Percentiles rank a stretch among this genome's conserved stretches.
Evolutionary conservation across 1,139 yeast genomes (phyloP).

Genomic region (Candida glucosophila): DNA sequence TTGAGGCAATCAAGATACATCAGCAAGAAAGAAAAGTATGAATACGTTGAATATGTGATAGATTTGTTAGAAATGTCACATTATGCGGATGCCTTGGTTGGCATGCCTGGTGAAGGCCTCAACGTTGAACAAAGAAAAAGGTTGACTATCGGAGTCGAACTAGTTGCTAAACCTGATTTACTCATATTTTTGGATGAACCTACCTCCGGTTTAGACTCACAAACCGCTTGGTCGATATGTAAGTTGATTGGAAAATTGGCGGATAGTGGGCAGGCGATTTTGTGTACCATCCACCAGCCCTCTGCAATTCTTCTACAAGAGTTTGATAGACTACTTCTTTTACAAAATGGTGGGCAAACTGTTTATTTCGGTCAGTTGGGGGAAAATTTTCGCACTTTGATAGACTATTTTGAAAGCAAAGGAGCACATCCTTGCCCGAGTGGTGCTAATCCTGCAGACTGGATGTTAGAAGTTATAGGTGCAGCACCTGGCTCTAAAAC

Average conservation of each 20-base stretch:
- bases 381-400: constrained; percentile 47
- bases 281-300: constrained; percentile 81
- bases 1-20: constrained; percentile 44
- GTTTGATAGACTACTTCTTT: constrained; percentile 65
- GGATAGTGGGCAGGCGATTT: constrained; percentile 71
- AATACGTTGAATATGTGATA: constrained; percentile 52
- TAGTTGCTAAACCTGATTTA: constrained; percentile 80
- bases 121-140: constrained; percentile 62
- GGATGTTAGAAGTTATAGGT: constrained; percentile 54
- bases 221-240: constrained; percentile 84
- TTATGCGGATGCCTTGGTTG: constrained; percentile 58
- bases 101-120: constrained; percentile 48
- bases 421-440: constrained; percentile 55
- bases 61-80: constrained; percentile 47
- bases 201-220: constrained; percentile 87
- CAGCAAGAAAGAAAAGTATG: constrained; percentile 27
- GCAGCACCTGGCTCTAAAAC: constrained; percentile 59
- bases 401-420: constrained; percentile 58
- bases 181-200: constrained; percentile 84
- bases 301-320: constrained; percentile 70
- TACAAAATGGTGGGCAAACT: constrained; percentile 69
- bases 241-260: constrained; percentile 69
- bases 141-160: constrained; percentile 70
- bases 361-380: constrained; percentile 81
- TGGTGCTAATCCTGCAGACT: constrained; percentile 59